Evolutionary conservation across 2,329 filamentous ascomycete species (phyloP), one percentile per base, ranked within the genome.

Genomic region (Aspergillaceae sp.): DNA sequence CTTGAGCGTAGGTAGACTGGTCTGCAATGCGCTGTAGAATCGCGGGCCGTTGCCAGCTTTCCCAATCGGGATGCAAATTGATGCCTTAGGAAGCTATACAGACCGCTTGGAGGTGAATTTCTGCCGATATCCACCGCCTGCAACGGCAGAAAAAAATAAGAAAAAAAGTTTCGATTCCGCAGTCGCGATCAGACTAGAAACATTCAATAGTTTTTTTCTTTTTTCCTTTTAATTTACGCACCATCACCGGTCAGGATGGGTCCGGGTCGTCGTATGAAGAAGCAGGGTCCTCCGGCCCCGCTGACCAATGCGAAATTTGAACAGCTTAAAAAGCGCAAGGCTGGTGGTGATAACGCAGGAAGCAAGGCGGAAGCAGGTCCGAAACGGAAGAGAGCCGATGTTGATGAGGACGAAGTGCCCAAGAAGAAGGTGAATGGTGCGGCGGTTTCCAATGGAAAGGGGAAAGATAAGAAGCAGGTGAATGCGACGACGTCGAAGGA

Each of bases 201-300:
- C 33, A 45, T 35, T 44, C 43, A 51, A 46, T 19, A 19, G 19
- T 19, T 19, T 19, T 19, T 19, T 19, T 19, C 1, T 19, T 19
- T 19, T 19, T 19, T 19, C 2, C 19, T 19, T 19, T 19, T 19
- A 19, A 19, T 19, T 19, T 47, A 55, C 29, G 49, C 38, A 8
- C 34, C 10, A 29, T 10, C 19, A 9, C 26, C 26, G 49, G 41
- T 64, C 64, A 81, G 66, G 62, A 95, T 95, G 90, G 90, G 88
- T 74, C 80, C 82, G 51, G 87, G 89, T 67, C 86, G 89, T 66
- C 87, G 90, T 60, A 94, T 96, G 84, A 87, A 90, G 69, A 96
- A 96, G 73, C 92, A 97, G 78, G 91, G 89, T 46, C 77, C 84
- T 54, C 92, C 92, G 45, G 80, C 85, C 61, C 77, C 85, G 54